Evolutionary conservation across 2,329 filamentous ascomycete species (phyloP).

Genomic region (Epichloe glyceriae): DNA sequence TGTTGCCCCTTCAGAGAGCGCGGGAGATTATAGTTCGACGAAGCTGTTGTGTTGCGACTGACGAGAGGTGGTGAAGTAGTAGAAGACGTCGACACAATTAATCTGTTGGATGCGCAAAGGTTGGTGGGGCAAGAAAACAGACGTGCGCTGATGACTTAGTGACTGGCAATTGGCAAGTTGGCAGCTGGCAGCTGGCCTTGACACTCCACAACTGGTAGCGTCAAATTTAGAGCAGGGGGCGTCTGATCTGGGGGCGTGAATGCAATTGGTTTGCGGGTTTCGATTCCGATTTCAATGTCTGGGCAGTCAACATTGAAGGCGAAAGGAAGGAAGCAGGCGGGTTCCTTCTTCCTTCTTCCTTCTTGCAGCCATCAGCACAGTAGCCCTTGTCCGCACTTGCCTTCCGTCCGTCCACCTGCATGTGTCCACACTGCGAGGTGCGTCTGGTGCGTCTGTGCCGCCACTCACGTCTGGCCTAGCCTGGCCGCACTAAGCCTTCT

Average conservation of each 20-base stretch:
- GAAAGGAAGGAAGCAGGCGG: not conserved
- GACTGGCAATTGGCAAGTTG: no score
- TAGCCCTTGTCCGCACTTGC: not conserved
- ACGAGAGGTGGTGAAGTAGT: not conserved
- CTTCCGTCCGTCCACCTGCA: no score
- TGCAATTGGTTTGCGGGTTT: no score
- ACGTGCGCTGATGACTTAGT: no score
- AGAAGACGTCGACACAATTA: not conserved
- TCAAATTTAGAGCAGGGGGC: not conserved
- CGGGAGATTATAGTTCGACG: not conserved
- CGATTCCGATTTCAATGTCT: no score
- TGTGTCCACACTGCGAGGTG: no score
- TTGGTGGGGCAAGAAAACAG: not conserved
- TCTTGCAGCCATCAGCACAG: not conserved
- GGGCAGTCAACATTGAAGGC: no score
- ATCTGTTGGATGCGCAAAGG: no score
- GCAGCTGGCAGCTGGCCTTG: no score
- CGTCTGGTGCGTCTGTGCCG: no score
- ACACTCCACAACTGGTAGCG: not conserved
- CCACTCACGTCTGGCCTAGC: not conserved
- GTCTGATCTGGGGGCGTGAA: not conserved
- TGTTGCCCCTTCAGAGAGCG: not conserved
- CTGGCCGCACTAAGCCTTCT: conserved; percentile 15
- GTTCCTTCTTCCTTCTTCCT: not conserved
- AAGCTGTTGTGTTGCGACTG: not conserved